These are phyloP conservation scores for Amphibolis antarctica DNA, from an alignment of 106 monocot species.

Conservation along the genomic window DNA sequence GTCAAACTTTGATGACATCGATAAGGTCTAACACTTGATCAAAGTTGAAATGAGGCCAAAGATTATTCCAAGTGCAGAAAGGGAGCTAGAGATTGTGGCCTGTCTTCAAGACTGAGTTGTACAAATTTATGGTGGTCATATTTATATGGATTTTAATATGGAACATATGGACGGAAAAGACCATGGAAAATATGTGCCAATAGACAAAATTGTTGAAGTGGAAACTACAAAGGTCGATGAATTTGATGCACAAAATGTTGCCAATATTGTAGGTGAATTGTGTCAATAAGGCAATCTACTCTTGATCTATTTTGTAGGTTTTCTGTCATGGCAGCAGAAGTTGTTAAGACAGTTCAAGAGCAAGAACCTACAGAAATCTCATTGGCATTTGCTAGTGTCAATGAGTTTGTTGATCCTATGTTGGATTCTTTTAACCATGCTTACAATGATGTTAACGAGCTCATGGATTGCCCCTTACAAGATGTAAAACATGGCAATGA, in stretches of 20 bases:
- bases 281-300: slow-evolving; percentile 80
- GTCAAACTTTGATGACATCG: slow-evolving; percentile 33
- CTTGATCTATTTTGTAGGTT: slow-evolving; percentile 49
- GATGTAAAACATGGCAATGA: slow-evolving; percentile 2
- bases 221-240: slow-evolving; percentile 48
- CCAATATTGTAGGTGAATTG: slow-evolving; percentile 78
- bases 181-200: slow-evolving; percentile 70
- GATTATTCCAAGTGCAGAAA: slow-evolving; percentile 75
- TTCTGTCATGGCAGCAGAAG: slow-evolving; percentile 51
- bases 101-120: slow-evolving; percentile 93
- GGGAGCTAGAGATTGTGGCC: slow-evolving; percentile 94
- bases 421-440: slow-evolving; percentile 49
- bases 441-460: slow-evolving; percentile 17
- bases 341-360: slow-evolving; percentile 53
- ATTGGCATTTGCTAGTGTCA: slow-evolving; percentile 90
- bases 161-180: slow-evolving; percentile 73
- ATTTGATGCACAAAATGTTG: slow-evolving; percentile 93
- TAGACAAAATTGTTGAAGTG: slow-evolving; percentile 87
- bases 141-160: slow-evolving; percentile 89
- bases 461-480: slow-evolving; percentile 15
- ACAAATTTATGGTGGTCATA: slow-evolving; percentile 92
- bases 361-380: slow-evolving; percentile 74
- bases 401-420: slow-evolving; percentile 46
- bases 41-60: slow-evolving; percentile 87
- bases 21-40: slow-evolving; percentile 63